A percentile compares a stretch with the other conserved stretches of the same genome.
Conservation (phyloP, 2,329 filamentous ascomycete genomes). For the Fusarium marasasianum region DNA sequence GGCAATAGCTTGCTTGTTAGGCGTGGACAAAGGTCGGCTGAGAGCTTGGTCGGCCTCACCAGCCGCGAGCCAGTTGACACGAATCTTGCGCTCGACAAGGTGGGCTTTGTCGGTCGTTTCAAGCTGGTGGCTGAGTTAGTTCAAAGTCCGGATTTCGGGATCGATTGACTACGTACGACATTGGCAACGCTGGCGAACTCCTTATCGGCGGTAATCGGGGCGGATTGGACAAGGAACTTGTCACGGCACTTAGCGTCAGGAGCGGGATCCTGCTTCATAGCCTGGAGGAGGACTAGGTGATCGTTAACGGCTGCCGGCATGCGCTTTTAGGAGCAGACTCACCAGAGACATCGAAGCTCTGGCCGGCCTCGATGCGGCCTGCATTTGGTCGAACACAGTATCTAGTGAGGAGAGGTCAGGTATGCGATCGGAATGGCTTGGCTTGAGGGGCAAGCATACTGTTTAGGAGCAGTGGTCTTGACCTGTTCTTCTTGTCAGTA, state of each 20-base stretch:
- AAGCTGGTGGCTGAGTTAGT: constrained; percentile 65
- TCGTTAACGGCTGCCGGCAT: constrained; percentile 19
- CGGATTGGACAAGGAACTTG: constrained; percentile 97
- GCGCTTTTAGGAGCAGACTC: constrained; percentile 44
- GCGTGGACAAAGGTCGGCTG: constrained; percentile 48
- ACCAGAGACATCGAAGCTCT: constrained; percentile 94
- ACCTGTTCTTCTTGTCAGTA: constrained; percentile 67
- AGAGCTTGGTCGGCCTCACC: constrained; percentile 50
- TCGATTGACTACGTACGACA: constrained; percentile 69
- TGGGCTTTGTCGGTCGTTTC: constrained; percentile 78
- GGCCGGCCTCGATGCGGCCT: constrained; percentile 90
- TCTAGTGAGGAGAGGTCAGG: constrained; percentile 58
- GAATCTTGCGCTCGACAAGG: constrained; percentile 94
- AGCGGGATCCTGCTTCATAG: constrained; percentile 95
- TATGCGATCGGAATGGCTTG: constrained; percentile 18
- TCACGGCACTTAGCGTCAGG: constrained; percentile 90
- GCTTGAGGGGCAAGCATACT: constrained; percentile 66
- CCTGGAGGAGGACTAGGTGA: constrained; percentile 84
- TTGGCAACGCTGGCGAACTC: constrained; percentile 83
- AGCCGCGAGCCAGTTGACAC: constrained; percentile 82
- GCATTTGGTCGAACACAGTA: constrained; percentile 99
- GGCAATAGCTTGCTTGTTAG: constrained; percentile 51
- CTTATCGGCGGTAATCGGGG: constrained; percentile 82
- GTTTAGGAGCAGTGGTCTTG: constrained; percentile 98
- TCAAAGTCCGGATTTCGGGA: background rate